Evolutionary conservation across 139 green algal genomes (phyloP).

Genomic region (Chara braunii): DNA sequence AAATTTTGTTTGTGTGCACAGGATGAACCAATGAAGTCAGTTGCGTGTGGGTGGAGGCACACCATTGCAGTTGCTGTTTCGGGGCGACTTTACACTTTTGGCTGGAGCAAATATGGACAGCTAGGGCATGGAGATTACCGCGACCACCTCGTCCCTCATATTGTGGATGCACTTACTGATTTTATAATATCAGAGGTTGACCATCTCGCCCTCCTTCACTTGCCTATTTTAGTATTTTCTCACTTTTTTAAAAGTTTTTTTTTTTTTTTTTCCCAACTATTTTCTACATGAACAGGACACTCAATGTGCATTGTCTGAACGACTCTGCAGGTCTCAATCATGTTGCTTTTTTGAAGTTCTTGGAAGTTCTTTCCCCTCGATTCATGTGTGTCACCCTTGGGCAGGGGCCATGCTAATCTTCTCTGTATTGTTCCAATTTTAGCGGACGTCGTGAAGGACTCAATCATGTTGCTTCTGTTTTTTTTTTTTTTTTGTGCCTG

Average conservation of each 20-base stretch:
- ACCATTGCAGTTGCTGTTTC: constrained; percentile 52
- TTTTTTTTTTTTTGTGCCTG: too few relatives aligned
- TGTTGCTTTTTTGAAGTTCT: neutral
- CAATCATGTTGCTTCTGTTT: too few relatives aligned
- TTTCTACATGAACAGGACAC: neutral
- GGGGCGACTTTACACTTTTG: constrained; percentile 70
- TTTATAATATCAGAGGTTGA: constrained; percentile 15
- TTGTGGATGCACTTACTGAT: constrained; percentile 19
- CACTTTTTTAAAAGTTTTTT: constrained; percentile 1
- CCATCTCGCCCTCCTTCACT: neutral
- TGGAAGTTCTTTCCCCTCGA: too few relatives aligned
- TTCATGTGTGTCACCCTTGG: too few relatives aligned
- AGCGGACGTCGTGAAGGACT: too few relatives aligned
- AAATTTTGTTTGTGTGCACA: constrained; percentile 10
- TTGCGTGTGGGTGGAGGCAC: constrained; percentile 81
- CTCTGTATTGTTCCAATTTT: too few relatives aligned
- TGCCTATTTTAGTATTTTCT: neutral
- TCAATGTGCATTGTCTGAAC: neutral
- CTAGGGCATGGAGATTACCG: constrained; percentile 68
- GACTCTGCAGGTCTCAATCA: neutral
- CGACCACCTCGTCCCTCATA: constrained; percentile 26
- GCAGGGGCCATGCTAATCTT: too few relatives aligned
- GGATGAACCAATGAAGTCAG: constrained; percentile 35
- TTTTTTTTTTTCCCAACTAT: neutral
- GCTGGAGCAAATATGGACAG: constrained; percentile 87